Evolutionary conservation across 495 filamentous ascomycete species (phyloP).

Genomic region (Annulohypoxylon bovei): DNA sequence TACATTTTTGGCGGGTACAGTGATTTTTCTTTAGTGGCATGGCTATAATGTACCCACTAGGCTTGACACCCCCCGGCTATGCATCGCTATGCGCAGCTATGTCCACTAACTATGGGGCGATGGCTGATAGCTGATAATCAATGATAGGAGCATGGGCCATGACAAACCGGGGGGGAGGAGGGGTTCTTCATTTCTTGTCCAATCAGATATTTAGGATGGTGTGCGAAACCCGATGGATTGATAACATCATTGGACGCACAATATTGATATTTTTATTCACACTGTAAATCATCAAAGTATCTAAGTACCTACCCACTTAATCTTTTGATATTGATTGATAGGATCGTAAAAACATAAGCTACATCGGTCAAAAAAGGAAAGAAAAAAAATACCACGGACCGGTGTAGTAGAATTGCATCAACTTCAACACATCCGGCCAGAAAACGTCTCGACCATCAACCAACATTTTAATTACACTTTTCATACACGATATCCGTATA

Average conservation of each 20-base stretch:
- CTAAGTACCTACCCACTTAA: too few relatives aligned
- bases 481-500: background rate
- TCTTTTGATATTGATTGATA: background rate
- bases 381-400: slow-evolving; percentile 5
- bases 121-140: slow-evolving; percentile 21
- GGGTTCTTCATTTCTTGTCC: slow-evolving; percentile 21
- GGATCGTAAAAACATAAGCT: slow-evolving; percentile 6
- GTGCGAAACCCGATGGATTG: slow-evolving; percentile 29
- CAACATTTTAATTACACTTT: background rate
- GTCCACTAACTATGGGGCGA: slow-evolving; percentile 31
- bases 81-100: slow-evolving; percentile 20
- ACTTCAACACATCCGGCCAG: slow-evolving; percentile 21
- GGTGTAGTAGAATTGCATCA: slow-evolving; percentile 29
- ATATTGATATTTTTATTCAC: background rate
- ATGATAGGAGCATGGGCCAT: slow-evolving; percentile 31
- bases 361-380: background rate
- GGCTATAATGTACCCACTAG: slow-evolving; percentile 11
- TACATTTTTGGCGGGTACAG: background rate
- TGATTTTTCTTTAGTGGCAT: background rate
- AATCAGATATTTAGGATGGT: slow-evolving; percentile 1
- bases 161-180: slow-evolving; percentile 9
- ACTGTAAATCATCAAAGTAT: background rate
- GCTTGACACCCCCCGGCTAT: slow-evolving; percentile 25
- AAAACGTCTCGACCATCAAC: slow-evolving; percentile 13
- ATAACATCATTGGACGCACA: slow-evolving; percentile 25